These are phyloP conservation scores for Colletotrichum sp. DNA, from an alignment of 2,329 filamentous ascomycete genomes.

Conservation along the genomic window DNA sequence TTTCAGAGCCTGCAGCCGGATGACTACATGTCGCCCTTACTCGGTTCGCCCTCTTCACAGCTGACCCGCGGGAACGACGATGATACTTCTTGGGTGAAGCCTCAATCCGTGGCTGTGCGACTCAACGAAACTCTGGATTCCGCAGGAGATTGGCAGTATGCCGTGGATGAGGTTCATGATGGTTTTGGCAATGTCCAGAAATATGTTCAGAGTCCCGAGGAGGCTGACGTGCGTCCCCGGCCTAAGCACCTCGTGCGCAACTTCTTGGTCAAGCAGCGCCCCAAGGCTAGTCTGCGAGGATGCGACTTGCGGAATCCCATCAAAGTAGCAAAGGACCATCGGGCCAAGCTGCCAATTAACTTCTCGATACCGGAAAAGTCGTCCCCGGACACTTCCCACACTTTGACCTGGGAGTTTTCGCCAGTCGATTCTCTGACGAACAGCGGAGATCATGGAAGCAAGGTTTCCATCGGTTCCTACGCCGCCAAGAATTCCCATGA, in stretches of 20 bases:
- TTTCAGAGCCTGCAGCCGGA: slow-evolving; percentile 95
- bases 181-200: slow-evolving; percentile 85
- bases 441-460: slow-evolving; percentile 71
- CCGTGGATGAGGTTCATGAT: slow-evolving; percentile 90
- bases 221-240: slow-evolving; percentile 68
- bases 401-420: slow-evolving; percentile 82
- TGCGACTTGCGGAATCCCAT: slow-evolving; percentile 84
- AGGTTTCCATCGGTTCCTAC: slow-evolving; percentile 62
- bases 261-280: slow-evolving; percentile 87
- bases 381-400: slow-evolving; percentile 69
- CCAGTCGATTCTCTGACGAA: slow-evolving; percentile 72
- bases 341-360: slow-evolving; percentile 71
- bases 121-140: slow-evolving; percentile 88
- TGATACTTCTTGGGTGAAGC: slow-evolving; percentile 81
- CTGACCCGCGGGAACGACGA: slow-evolving; percentile 64
- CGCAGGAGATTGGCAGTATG: slow-evolving; percentile 86
- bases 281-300: slow-evolving; percentile 71
- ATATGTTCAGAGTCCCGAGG: slow-evolving; percentile 71
- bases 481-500: slow-evolving; percentile 67
- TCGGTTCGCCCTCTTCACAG: slow-evolving; percentile 63
- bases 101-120: slow-evolving; percentile 77
- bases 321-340: slow-evolving; percentile 79
- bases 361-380: slow-evolving; percentile 68
- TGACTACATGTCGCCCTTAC: slow-evolving; percentile 78
- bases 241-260: slow-evolving; percentile 72